Conservation (phyloP, 1,284 basidiomycete species). For the Tilletiopsis washingtonensis region DNA sequence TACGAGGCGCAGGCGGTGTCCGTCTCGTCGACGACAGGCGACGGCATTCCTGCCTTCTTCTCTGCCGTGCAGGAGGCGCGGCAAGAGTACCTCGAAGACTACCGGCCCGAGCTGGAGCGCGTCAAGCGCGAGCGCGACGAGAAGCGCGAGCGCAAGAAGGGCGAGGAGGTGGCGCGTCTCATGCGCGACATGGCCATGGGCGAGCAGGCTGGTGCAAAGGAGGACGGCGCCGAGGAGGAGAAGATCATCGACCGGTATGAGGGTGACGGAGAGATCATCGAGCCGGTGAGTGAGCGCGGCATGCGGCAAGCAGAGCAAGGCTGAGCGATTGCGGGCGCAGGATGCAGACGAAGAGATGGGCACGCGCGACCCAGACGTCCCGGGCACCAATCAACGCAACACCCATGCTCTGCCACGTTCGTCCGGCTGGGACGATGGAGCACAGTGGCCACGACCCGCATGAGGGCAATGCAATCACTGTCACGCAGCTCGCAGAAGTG, state of each 20-base stretch:
- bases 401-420: no score
- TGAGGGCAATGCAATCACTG: no score
- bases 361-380: no score
- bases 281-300: constrained; percentile 27
- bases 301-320: no score
- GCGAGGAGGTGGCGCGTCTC: constrained; percentile 67
- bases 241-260: constrained; percentile 18
- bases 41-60: constrained; percentile 83
- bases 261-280: constrained; percentile 45
- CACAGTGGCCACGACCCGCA: no score
- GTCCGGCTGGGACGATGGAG: no score
- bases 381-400: no score
- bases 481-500: no score
- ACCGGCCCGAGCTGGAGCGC: constrained; percentile 78
- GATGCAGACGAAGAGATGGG: no score
- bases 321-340: no score
- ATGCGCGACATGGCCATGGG: constrained; percentile 70
- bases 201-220: constrained; percentile 11
- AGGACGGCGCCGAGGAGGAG: not conserved
- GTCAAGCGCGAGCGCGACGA: constrained; percentile 55
- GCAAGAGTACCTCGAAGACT: constrained; percentile 78
- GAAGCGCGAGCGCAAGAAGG: constrained; percentile 59
- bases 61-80: constrained; percentile 78
- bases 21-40: constrained; percentile 89
- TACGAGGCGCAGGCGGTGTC: constrained; percentile 67